Conservation (phyloP, 306 rosid species). For the Prunus dulcis region DNA sequence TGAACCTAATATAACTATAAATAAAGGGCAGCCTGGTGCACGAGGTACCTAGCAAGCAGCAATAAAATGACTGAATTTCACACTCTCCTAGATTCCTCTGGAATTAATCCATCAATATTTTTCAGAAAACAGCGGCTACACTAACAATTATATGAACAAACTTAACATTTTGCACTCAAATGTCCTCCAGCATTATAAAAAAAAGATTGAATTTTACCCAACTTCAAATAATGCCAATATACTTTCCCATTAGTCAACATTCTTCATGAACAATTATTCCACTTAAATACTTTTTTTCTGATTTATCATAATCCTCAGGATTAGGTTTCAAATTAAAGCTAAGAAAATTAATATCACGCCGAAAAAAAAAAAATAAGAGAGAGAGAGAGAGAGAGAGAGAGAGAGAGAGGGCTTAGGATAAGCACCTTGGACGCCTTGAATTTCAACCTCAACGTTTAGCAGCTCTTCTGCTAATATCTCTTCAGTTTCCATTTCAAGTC, state of each 20-base stretch:
- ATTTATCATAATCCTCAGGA: not conserved
- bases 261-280: too few relatives aligned
- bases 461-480: constrained; percentile 72
- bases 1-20: not conserved
- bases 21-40: not conserved
- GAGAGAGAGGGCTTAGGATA: not conserved
- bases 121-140: not conserved
- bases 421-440: constrained; percentile 78
- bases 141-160: not conserved
- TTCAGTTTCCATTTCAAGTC: constrained; percentile 47
- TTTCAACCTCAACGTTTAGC: constrained; percentile 56
- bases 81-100: not conserved
- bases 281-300: too few relatives aligned
- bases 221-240: not conserved
- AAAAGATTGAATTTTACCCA: not conserved
- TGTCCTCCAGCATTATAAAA: not conserved
- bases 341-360: not conserved
- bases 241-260: too few relatives aligned
- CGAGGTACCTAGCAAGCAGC: not conserved
- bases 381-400: too few relatives aligned
- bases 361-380: not conserved
- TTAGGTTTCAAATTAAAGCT: not conserved
- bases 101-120: not conserved
- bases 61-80: not conserved
- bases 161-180: not conserved